Base-by-base conservation (phyloP, 2,329 filamentous ascomycete genomes). In the Aspergillus costaricaensis region DNA sequence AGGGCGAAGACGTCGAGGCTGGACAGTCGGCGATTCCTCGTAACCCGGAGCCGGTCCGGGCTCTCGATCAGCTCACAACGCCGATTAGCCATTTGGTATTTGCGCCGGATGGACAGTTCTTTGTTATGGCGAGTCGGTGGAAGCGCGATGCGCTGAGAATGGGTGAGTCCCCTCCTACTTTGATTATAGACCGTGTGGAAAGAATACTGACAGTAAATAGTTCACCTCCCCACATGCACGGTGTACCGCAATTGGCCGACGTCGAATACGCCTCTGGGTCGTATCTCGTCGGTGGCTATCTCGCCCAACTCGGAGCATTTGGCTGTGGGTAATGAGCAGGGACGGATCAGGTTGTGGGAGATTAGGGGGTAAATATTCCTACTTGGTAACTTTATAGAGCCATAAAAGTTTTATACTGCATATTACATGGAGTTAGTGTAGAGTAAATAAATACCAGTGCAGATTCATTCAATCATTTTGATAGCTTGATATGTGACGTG, bases 171-270 rank as follows among this genome's bases (percentile, higher is more conserved):
- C 21, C n/a, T 47, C 9, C 21, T 27, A 25, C 44, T 9, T 23
- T 43, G n/a, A 32, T 25, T n/a, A 17, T 19, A 8, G 21, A 41
- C 36, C 9, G 9, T 25, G 9, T 39, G 14, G 15, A 54, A n/a
- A 23, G 15, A 25, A 58, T 67, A 58, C 66, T 59, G n/a, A n/a
- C n/a, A n/a, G n/a, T n/a, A n/a, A n/a, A 25, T 66, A 79, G 92
- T 94, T 32, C 95, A 99, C 76, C 79, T 99, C 67, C 93, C 94
- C 0, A 93, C 86, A 67, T 96, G 92, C 76, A 96, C 92, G 1
- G 91, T 98, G 19, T 99, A 95, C 82, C 88, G 89, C 70, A 99
- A 99, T 77, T 99, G 95, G 95, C 95, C 95, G 23, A 99, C 94
- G 57, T 86, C 88, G 65, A 88, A 90, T 74, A 99, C 95, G 59